Evolutionary conservation across 768 basidiomycete genomes (phyloP).

Genomic region (Suillus decipiens): DNA sequence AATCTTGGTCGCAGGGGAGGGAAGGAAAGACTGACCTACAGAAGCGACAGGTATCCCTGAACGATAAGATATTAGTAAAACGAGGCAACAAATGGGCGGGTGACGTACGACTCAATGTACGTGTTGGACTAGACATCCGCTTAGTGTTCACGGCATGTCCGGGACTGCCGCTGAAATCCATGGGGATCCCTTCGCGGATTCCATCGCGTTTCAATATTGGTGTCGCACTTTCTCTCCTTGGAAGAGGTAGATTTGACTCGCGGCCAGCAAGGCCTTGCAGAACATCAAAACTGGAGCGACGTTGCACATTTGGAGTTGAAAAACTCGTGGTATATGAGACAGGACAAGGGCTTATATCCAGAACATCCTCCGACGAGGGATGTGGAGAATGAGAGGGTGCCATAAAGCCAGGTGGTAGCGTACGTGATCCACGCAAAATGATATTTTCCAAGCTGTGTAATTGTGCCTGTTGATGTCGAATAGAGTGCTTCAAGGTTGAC

Average conservation of each 20-base stretch:
- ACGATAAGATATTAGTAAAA: slow-evolving; percentile 22
- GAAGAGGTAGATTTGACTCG: slow-evolving; percentile 73
- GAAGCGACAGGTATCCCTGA: slow-evolving; percentile 76
- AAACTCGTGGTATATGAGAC: slow-evolving; percentile 34
- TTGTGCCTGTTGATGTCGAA: slow-evolving; percentile 83
- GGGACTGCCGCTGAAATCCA: slow-evolving; percentile 47
- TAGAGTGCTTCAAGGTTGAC: slow-evolving; percentile 79
- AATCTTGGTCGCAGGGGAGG: slow-evolving; percentile 13
- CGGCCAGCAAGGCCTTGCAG: slow-evolving; percentile 72
- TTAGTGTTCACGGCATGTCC: slow-evolving; percentile 43
- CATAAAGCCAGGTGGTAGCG: slow-evolving; percentile 46
- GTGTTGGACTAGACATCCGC: slow-evolving; percentile 69
- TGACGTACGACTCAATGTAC: slow-evolving; percentile 76
- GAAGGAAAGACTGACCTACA: slow-evolving; percentile 57
- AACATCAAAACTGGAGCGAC: slow-evolving; percentile 73
- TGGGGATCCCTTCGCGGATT: slow-evolving; percentile 76
- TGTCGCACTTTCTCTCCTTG: slow-evolving; percentile 50
- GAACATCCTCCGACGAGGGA: slow-evolving; percentile 35
- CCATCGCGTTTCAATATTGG: slow-evolving; percentile 48
- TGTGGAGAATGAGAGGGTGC: slow-evolving; percentile 40
- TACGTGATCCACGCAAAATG: slow-evolving; percentile 67
- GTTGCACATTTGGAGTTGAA: slow-evolving; percentile 50
- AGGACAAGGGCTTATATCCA: slow-evolving; percentile 34
- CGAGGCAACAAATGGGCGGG: slow-evolving; percentile 11
- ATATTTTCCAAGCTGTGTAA: slow-evolving; percentile 68